Percentiles rank a stretch among this genome's conserved stretches.
These are phyloP conservation scores for Sporormia fimetaria DNA, from an alignment of 495 filamentous ascomycete species.

Conservation along the genomic window DNA sequence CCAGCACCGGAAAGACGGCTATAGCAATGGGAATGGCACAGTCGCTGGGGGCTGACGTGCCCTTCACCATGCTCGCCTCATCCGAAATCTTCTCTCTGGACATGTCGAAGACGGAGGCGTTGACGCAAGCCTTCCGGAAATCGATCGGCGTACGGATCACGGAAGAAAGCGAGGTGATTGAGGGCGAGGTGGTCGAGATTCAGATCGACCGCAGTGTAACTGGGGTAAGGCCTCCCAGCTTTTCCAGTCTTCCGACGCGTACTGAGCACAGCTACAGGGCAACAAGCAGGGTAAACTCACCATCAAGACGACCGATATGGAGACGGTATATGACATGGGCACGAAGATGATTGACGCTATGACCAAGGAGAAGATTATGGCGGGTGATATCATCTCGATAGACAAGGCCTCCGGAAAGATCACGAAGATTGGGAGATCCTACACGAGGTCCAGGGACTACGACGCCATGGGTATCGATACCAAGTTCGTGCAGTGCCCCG, in stretches of 20 bases:
- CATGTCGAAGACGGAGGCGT: constrained; percentile 97
- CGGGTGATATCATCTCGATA: constrained; percentile 94
- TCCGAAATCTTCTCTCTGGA: constrained; percentile 97
- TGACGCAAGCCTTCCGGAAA: constrained; percentile 94
- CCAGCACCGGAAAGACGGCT: constrained; percentile 95
- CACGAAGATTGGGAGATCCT: constrained; percentile 87
- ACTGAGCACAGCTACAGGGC: constrained; percentile 36
- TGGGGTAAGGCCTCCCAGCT: constrained; percentile 43
- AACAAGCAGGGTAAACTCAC: constrained; percentile 98
- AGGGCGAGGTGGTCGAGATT: constrained; percentile 98
- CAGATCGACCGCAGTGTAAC: constrained; percentile 97
- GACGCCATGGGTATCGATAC: constrained; percentile 98
- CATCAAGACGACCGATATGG: constrained; percentile 99
- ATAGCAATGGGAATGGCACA: constrained; percentile 99
- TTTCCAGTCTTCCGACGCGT: background rate
- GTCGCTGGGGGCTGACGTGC: constrained; percentile 82
- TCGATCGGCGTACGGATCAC: constrained; percentile 95
- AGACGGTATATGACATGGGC: constrained; percentile 98
- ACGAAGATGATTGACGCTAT: constrained; percentile 99
- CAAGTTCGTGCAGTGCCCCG: constrained; percentile 96
- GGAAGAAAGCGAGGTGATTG: constrained; percentile 97
- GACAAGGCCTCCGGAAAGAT: constrained; percentile 97
- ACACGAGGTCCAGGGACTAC: constrained; percentile 89
- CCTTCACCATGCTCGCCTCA: constrained; percentile 88
- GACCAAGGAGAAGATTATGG: constrained; percentile 97